phyloP scores from a whole-genome alignment of 2,329 filamentous ascomycete genomes.

The Alternaria gansuensis region DNA sequence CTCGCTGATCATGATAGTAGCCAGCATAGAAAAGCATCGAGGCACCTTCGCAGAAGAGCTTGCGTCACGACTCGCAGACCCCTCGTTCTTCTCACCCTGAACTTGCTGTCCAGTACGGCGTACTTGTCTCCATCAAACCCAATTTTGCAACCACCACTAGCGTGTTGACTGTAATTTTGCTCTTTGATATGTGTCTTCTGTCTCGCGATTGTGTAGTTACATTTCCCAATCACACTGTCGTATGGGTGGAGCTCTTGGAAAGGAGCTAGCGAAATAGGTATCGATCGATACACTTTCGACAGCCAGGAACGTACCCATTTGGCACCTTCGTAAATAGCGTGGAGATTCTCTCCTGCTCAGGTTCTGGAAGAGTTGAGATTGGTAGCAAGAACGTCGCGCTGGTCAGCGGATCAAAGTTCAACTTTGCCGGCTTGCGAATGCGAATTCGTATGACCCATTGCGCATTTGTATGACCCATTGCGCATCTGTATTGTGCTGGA shows the following conservation, averaged over 20 bases:
- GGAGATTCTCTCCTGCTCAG: conserved; percentile 58
- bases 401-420: conserved; percentile 66
- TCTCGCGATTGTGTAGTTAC: conserved; percentile 51
- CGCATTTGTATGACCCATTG: conserved; percentile 29
- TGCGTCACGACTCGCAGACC: background rate
- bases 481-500: conserved; percentile 39
- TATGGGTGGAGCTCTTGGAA: conserved; percentile 61
- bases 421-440: conserved; percentile 62
- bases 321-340: conserved; percentile 65
- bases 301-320: conserved; percentile 25
- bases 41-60: background rate
- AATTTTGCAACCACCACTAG: conserved; percentile 3
- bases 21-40: background rate
- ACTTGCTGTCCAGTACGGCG: conserved; percentile 2
- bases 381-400: conserved; percentile 69
- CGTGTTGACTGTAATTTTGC: conserved; percentile 5
- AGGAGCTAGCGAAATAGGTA: conserved; percentile 37
- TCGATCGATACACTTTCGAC: background rate
- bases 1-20: conserved; percentile 7
- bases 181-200: background rate
- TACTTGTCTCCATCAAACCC: background rate
- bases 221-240: conserved; percentile 62
- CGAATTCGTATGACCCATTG: conserved; percentile 7
- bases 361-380: conserved; percentile 49
- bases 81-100: background rate